Conservation (phyloP, 2,329 filamentous ascomycete genomes). For the Stemphylium vesicarium region DNA sequence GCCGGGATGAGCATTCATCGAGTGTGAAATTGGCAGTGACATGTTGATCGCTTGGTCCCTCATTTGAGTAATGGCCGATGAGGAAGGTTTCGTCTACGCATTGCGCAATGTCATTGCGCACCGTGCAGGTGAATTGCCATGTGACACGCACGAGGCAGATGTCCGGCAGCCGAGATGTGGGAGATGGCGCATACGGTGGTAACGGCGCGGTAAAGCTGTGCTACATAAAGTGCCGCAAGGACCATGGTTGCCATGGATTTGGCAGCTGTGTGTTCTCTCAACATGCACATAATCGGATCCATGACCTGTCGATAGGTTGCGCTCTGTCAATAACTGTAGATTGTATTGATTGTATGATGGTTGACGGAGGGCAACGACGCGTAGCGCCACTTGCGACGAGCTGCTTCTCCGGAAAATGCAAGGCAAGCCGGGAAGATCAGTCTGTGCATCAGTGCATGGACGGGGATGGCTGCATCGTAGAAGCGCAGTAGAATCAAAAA, state of each 20-base stretch:
- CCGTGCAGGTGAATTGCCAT: constrained; percentile 8
- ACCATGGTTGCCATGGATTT: not conserved
- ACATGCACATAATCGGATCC: not conserved
- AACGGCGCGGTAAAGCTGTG: constrained; percentile 1
- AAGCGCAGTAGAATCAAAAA: constrained; percentile 10
- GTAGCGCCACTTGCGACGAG: constrained; percentile 5
- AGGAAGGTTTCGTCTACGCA: not conserved
- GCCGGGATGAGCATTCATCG: no score
- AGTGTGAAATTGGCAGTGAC: constrained; percentile 1
- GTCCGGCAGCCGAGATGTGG: constrained; percentile 7
- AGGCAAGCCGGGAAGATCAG: constrained; percentile 10
- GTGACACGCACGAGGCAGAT: constrained; percentile 10
- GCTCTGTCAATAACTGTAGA: no score
- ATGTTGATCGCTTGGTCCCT: not conserved
- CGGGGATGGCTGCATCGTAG: constrained; percentile 4
- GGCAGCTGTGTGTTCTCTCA: not conserved
- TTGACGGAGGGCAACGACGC: not conserved
- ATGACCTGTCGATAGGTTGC: no score
- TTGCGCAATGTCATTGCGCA: constrained; percentile 2
- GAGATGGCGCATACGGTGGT: constrained; percentile 6
- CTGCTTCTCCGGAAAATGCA: constrained; percentile 7
- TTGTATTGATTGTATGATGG: no score
- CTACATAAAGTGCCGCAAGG: not conserved
- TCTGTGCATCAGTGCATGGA: constrained; percentile 8
- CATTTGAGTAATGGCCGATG: not conserved